Evolutionary conservation across 768 basidiomycete species (phyloP).

Genomic region (Suillus bovinus): DNA sequence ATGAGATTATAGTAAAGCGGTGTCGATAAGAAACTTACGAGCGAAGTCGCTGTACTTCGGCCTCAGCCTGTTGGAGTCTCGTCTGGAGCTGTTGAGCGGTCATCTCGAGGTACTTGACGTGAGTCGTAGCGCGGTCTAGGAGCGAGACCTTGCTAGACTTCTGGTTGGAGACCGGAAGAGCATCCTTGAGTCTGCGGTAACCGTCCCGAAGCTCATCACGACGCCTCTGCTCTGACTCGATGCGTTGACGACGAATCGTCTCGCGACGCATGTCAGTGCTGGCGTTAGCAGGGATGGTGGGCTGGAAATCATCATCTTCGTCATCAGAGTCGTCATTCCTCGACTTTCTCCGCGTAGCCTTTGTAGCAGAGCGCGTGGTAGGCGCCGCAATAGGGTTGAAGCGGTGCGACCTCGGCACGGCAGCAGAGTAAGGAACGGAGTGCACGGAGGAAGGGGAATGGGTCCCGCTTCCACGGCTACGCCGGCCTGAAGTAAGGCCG

Average conservation of each 20-base stretch:
- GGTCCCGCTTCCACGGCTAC: slow-evolving; percentile 71
- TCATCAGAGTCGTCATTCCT: slow-evolving; percentile 73
- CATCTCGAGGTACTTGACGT: slow-evolving; percentile 86
- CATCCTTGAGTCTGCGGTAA: slow-evolving; percentile 88
- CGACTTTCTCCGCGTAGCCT: slow-evolving; percentile 45
- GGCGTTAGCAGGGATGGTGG: slow-evolving; percentile 41
- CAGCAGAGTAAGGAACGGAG: slow-evolving; percentile 52
- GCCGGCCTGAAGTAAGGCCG: slow-evolving; percentile 59
- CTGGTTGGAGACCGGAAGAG: slow-evolving; percentile 87
- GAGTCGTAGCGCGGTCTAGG: slow-evolving; percentile 84
- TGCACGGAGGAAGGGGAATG: slow-evolving; percentile 49
- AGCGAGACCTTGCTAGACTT: slow-evolving; percentile 91
- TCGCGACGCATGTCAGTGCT: slow-evolving; percentile 77
- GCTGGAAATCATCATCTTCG: slow-evolving; percentile 74
- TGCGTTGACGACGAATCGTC: slow-evolving; percentile 88
- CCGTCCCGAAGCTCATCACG: slow-evolving; percentile 93
- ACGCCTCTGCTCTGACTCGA: slow-evolving; percentile 90
- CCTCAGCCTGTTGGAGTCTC: slow-evolving; percentile 75
- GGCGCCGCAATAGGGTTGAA: slow-evolving; percentile 70
- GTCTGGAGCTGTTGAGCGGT: slow-evolving; percentile 74
- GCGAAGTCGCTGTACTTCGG: slow-evolving; percentile 78
- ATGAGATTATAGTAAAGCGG: slow-evolving; percentile 1
- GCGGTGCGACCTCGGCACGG: slow-evolving; percentile 73
- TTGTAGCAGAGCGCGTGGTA: slow-evolving; percentile 53
- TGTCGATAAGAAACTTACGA: slow-evolving; percentile 35